Evolutionary conservation across 139 green algal genomes (phyloP), one percentile per base, ranked within the genome.

Genomic region (Micractinium sp.): DNA sequence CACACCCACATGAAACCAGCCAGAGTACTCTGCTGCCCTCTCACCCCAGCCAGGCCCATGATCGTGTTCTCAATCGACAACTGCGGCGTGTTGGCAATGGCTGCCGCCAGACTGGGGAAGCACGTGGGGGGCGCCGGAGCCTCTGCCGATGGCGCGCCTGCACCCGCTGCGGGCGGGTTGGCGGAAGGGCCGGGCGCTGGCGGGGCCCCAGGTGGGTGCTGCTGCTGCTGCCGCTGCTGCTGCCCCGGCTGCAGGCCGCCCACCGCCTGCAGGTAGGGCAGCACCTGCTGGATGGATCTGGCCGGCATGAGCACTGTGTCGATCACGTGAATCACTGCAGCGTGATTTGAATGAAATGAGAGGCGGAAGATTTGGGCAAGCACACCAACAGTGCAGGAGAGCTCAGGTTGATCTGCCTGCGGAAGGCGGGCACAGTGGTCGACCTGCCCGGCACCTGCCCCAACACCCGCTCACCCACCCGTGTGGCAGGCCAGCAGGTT

Each of bases 231-330:
- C n/a, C n/a, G n/a, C n/a, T n/a, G n/a, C n/a, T n/a, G n/a, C n/a
- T n/a, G n/a, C n/a, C n/a, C n/a, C n/a, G 80, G 29, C 56, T 85
- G 80, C 53, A 85, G 53, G 2, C 80, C 79, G 25, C 80, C 80
- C 47, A 87, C 27, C 0, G 82, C 82, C 25, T 39, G 35, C 27
- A 33, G 15, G 63, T 67, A 87, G 23, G 82, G 82, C 38, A 87
- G 35, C 23, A 87, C 63, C 5, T 79, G 38, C 63, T 78, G 82
- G 36, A 87, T 36, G 63, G 36, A 9, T 25, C 36, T 66, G 1
- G 38, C 39, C 2, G 82, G 82, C 63, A 87, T 60, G n/a, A 87
- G 82, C 63, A 87, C 82, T 0, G 82, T 27, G 31, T 87, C 82
- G 3, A 87, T 3, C 13, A 87, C 82, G 38, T 87, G 82, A 5